A percentile compares a stretch with the other conserved stretches of the same genome.
Conservation (phyloP, 176 grass and related monocot genomes). For the Hordeum marinum region DNA sequence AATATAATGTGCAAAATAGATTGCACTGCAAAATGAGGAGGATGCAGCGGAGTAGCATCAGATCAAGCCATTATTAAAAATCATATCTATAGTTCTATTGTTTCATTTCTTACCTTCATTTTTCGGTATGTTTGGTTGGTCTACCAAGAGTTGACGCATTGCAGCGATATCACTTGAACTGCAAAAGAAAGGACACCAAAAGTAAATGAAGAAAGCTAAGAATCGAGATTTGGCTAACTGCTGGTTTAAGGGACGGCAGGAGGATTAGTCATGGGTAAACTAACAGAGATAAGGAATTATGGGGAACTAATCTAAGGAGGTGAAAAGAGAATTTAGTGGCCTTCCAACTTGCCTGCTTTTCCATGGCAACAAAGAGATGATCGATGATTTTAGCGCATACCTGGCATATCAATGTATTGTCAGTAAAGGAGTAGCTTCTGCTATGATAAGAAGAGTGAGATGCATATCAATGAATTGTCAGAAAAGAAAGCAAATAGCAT, state of each 20-base stretch:
- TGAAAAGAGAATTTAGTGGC: background rate
- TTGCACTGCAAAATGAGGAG: constrained; percentile 60
- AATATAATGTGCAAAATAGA: constrained; percentile 74
- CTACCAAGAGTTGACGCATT: constrained; percentile 60
- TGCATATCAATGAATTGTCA: background rate
- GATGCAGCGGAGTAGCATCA: background rate
- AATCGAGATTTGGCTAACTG: background rate
- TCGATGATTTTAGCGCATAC: constrained; percentile 54
- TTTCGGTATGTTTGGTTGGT: constrained; percentile 85
- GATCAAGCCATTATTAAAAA: background rate
- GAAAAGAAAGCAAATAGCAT: background rate
- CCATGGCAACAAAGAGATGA: constrained; percentile 56
- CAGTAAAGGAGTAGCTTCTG: background rate
- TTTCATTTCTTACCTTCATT: constrained; percentile 58
- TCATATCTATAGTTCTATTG: background rate
- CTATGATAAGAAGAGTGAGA: background rate
- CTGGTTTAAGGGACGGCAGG: no score
- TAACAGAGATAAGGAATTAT: background rate
- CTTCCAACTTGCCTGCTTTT: constrained; percentile 49
- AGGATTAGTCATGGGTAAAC: background rate
- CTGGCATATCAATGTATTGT: constrained; percentile 26
- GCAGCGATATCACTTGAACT: constrained; percentile 64
- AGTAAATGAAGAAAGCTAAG: background rate
- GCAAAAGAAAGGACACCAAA: background rate
- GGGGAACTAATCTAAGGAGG: background rate